Conservation (phyloP, 1,284 basidiomycete species). For the Uromyces viciae-fabae region DNA sequence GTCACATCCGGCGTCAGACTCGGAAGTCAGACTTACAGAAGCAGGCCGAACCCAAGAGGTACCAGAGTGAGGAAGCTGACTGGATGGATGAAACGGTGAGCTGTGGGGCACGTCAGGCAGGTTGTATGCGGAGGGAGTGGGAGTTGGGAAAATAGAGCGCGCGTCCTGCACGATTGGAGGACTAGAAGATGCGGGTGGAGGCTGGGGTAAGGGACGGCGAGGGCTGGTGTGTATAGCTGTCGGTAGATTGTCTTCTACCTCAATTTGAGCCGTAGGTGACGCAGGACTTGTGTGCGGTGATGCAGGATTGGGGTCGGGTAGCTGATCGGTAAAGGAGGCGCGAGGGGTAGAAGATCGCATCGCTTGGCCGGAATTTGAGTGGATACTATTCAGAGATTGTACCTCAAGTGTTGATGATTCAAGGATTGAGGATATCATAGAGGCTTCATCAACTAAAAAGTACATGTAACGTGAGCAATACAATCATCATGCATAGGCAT, state of each 20-base stretch:
- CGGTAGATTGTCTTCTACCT: not conserved
- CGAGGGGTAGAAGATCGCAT: conserved; percentile 43
- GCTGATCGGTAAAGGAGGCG: conserved; percentile 23
- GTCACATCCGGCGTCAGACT: conserved; percentile 17
- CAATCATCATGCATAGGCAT: too few species aligned
- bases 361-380: not conserved
- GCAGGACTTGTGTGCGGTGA: not conserved
- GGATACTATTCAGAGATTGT: conserved; percentile 2
- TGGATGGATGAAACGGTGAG: conserved; percentile 28
- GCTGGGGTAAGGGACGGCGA: conserved; percentile 33
- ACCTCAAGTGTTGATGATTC: conserved; percentile 31
- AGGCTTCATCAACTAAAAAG: conserved; percentile 33
- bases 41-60: conserved; percentile 17
- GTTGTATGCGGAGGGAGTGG: not conserved
- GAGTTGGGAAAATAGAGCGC: not conserved
- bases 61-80: not conserved
- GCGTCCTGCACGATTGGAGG: not conserved
- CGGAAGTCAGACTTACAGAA: conserved; percentile 3
- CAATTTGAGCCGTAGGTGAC: not conserved
- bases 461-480: too few species aligned
- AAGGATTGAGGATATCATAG: conserved; percentile 36
- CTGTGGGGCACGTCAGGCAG: conserved; percentile 24
- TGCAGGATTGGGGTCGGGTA: conserved; percentile 11
- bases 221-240: conserved; percentile 14
- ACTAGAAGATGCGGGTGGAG: conserved; percentile 6